A percentile compares a stretch with the other conserved stretches of the same genome.
phyloP scores from a whole-genome alignment of 495 filamentous ascomycete genomes.

The Penicillium turbatum region DNA sequence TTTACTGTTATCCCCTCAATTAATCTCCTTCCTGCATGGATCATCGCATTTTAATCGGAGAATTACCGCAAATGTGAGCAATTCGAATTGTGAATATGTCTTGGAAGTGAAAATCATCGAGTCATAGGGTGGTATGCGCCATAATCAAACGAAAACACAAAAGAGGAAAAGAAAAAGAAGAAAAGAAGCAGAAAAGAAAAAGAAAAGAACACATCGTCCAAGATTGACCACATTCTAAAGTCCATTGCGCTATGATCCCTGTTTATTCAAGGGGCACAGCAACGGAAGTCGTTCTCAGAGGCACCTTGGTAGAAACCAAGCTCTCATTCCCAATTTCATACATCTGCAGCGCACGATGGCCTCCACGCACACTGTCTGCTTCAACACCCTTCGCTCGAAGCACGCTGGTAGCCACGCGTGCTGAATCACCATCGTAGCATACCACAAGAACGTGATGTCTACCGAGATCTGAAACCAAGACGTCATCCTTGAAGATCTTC shows the following conservation, averaged over 20 bases:
- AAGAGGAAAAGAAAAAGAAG: neutral
- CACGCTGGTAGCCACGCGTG: slow-evolving; percentile 49
- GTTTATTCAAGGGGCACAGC: slow-evolving; percentile 22
- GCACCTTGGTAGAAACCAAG: slow-evolving; percentile 5
- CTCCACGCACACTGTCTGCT: slow-evolving; percentile 48
- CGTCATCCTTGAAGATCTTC: slow-evolving; percentile 27
- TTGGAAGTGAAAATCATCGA: neutral
- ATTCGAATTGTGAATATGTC: no score
- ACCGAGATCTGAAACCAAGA: slow-evolving; percentile 24
- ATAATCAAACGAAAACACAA: neutral
- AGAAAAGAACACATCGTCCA: no score
- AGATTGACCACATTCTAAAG: no score
- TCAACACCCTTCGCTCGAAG: slow-evolving; percentile 48
- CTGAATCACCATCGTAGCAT: slow-evolving; percentile 52
- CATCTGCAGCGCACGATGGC: slow-evolving; percentile 30
- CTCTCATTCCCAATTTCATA: slow-evolving; percentile 27
- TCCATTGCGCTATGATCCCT: neutral
- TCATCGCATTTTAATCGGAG: no score
- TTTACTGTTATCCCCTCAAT: no score
- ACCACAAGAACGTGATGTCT: slow-evolving; percentile 42
- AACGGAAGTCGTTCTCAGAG: slow-evolving; percentile 19
- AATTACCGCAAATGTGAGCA: no score
- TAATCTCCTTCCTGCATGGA: no score
- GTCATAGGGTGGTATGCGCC: slow-evolving; percentile 8
- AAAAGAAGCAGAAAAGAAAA: neutral